A percentile compares a stretch with the other conserved stretches of the same genome.
phyloP scores from a whole-genome alignment of 305 asterid species.

The Plantago lanceolata region DNA sequence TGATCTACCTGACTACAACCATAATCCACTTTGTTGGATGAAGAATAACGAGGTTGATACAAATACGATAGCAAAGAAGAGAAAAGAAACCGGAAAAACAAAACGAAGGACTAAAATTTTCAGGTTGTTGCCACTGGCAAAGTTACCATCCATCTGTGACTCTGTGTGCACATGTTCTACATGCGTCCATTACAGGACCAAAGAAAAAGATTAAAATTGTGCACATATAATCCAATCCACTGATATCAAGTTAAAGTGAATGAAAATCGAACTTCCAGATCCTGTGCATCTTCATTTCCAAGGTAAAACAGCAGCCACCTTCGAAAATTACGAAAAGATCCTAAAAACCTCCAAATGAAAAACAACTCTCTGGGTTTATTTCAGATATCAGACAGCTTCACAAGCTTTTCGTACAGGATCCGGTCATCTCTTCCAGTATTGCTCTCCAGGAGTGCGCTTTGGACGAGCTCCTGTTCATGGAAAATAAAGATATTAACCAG shows the following conservation, averaged over 20 bases:
- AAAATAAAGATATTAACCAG: constrained; percentile 13
- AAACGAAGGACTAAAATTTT: background rate
- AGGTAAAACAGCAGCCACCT: background rate
- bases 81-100: background rate
- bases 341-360: background rate
- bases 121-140: background rate
- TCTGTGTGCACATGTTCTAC: background rate
- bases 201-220: background rate
- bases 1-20: too few species aligned
- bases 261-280: background rate
- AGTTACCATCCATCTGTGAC: background rate
- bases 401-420: constrained; percentile 72
- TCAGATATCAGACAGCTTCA: constrained; percentile 39
- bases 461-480: constrained; percentile 65
- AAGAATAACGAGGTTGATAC: too few species aligned
- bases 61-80: too few species aligned
- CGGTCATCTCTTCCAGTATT: constrained; percentile 77
- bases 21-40: too few species aligned
- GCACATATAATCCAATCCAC: background rate
- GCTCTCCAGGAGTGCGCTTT: constrained; percentile 83
- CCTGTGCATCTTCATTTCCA: background rate
- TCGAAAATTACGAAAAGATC: background rate
- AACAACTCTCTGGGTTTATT: background rate
- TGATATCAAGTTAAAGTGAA: too few species aligned
- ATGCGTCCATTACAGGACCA: background rate